phyloP scores from a whole-genome alignment of 257 asterid genomes.

The Salvia hispanica region DNA sequence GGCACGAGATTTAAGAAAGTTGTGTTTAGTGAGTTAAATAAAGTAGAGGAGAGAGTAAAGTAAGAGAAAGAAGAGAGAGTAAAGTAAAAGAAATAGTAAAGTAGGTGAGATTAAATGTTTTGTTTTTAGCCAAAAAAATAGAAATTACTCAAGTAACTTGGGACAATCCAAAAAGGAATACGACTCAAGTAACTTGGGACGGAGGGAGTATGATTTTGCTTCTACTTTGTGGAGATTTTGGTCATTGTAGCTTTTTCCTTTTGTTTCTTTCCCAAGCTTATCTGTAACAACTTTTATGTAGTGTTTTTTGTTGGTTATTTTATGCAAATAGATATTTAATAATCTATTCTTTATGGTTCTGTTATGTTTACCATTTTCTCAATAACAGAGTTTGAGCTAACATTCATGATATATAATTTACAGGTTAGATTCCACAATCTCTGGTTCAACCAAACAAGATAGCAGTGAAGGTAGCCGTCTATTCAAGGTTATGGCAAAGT shows the following conservation, averaged over 20 bases:
- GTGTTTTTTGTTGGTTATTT: not conserved
- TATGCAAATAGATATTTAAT: not conserved
- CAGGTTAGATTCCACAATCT: constrained; percentile 96
- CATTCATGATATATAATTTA: constrained; percentile 24
- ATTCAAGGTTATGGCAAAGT: constrained; percentile 92
- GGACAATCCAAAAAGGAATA: too few relatives aligned
- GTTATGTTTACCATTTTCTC: constrained; percentile 14
- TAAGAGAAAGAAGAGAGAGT: too few relatives aligned
- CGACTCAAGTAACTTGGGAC: too few relatives aligned
- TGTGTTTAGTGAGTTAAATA: too few relatives aligned
- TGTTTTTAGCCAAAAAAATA: too few relatives aligned
- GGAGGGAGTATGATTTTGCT: constrained; percentile 18
- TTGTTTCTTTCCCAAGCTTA: constrained; percentile 9
- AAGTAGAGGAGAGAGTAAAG: too few relatives aligned
- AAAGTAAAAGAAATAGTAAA: too few relatives aligned
- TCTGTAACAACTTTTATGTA: constrained; percentile 8
- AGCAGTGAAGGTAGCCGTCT: constrained; percentile 97
- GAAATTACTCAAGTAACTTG: too few relatives aligned
- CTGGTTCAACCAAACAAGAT: constrained; percentile 91
- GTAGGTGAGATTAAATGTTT: too few relatives aligned
- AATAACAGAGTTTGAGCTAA: constrained; percentile 25
- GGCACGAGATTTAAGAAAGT: too few relatives aligned
- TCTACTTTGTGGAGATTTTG: constrained; percentile 12
- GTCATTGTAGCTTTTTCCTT: constrained; percentile 25
- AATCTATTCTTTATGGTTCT: constrained; percentile 3